Evolutionary conservation across 192 early-diverging fungal genomes (phyloP), one percentile per base, ranked within the genome.

Genomic region (Backusella tarrabulga): DNA sequence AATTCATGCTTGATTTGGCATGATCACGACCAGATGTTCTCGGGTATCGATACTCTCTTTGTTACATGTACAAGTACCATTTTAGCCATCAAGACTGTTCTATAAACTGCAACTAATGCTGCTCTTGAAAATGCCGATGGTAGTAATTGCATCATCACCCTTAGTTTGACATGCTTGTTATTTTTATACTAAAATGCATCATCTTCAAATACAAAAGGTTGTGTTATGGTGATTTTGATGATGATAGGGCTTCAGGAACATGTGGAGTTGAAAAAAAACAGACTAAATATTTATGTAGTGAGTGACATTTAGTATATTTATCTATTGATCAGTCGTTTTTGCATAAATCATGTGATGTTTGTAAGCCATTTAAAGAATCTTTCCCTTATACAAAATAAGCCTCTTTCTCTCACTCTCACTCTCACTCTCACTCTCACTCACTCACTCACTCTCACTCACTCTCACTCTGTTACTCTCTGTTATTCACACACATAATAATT

Each of bases 301-400:
- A 50, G 21, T 50, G 46, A n/a, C 17, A 50, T 50, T 0, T 32
- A 32, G 46, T 50, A 40, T 44, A 44, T 42, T 42, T 9, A 42
- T 15, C 2, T 3, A 15, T 17, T 44, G 42, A 44, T 44, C 14
- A 44, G 42, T 17, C 42, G 14, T 44, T 56, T 32, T 63, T 63
- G 56, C 56, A 63, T 63, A 14, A 70, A 70, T 70, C 68, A 70
- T 70, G 68, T 70, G 68, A 70, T 41, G 36, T 19, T 70, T 70
- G 11, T 6, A 12, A 41, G 21, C 7, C 21, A n/a, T 41, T 68
- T 68, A 35, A 32, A 68, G 35, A 6, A 35, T 19, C 12, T 41
- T 70, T 38, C 68, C 40, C 26, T 29, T 36, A 52, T 71, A 46
- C 35, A 54, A 21, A 32, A 40, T 40, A 71, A 34, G 26, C 41